Evolutionary conservation across 352 stramenopile genomes (phyloP).

Genomic region (Globisporangium carolinianum): DNA sequence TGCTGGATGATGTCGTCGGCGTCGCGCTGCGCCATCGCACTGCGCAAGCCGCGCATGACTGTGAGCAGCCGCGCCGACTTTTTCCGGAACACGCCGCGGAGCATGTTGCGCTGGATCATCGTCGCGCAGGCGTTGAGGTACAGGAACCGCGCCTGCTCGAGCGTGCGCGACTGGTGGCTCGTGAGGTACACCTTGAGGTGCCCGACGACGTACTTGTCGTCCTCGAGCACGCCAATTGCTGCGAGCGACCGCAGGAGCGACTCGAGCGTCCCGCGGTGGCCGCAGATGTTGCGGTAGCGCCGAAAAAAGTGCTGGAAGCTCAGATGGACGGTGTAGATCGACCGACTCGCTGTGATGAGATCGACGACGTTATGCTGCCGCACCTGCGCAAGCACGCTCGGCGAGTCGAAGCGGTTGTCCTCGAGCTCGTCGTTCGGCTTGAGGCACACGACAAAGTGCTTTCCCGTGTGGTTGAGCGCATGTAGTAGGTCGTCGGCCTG

Average conservation of each 20-base stretch:
- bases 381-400: slow-evolving; percentile 67
- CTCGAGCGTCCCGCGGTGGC: slow-evolving; percentile 65
- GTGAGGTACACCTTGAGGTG: slow-evolving; percentile 71
- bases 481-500: slow-evolving; percentile 63
- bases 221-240: slow-evolving; percentile 75
- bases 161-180: slow-evolving; percentile 73
- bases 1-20: slow-evolving; percentile 58
- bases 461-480: slow-evolving; percentile 62
- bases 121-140: slow-evolving; percentile 76
- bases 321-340: slow-evolving; percentile 67
- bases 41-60: slow-evolving; percentile 45
- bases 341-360: slow-evolving; percentile 65
- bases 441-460: slow-evolving; percentile 80
- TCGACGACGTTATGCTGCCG: slow-evolving; percentile 62
- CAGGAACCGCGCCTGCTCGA: slow-evolving; percentile 69
- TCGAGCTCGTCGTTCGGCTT: slow-evolving; percentile 66
- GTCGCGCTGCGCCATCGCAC: slow-evolving; percentile 47
- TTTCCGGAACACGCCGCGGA: slow-evolving; percentile 57
- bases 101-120: slow-evolving; percentile 81
- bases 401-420: slow-evolving; percentile 57
- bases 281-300: slow-evolving; percentile 78
- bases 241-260: slow-evolving; percentile 65
- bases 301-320: slow-evolving; percentile 78
- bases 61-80: slow-evolving; percentile 56
- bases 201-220: slow-evolving; percentile 71